Conservation (phyloP, 2,329 filamentous ascomycete species). For the Aspergillus flavus region DNA sequence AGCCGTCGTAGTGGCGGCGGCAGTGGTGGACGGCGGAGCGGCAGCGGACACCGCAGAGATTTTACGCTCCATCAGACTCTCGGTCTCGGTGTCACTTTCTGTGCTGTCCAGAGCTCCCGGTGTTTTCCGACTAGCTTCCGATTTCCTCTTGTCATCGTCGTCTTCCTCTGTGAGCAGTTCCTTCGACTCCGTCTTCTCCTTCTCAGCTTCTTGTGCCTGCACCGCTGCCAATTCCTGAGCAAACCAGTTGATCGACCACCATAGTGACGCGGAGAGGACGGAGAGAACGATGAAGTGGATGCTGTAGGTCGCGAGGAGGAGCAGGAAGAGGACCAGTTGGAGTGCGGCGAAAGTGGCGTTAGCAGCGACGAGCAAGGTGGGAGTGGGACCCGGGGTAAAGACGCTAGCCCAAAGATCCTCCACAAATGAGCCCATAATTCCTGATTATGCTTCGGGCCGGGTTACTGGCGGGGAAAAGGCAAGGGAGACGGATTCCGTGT, state of each 20-base stretch:
- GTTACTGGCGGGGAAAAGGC: slow-evolving; percentile 7
- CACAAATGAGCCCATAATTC: slow-evolving; percentile 57
- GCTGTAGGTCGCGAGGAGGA: slow-evolving; percentile 81
- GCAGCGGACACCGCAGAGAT: slow-evolving; percentile 15
- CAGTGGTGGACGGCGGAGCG: slow-evolving; percentile 19
- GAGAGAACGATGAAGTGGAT: slow-evolving; percentile 87
- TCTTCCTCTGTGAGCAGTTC: slow-evolving; percentile 30
- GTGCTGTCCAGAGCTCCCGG: slow-evolving; percentile 38
- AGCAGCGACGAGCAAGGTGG: slow-evolving; percentile 83
- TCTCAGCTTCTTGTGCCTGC: slow-evolving; percentile 50
- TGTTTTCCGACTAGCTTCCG: slow-evolving; percentile 27
- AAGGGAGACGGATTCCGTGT: slow-evolving; percentile 2
- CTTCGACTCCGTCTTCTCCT: slow-evolving; percentile 46
- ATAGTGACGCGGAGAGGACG: slow-evolving; percentile 75
- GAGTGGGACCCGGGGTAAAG: slow-evolving; percentile 89
- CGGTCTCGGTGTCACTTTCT: slow-evolving; percentile 51
- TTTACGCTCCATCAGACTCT: slow-evolving; percentile 29
- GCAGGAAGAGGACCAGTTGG: slow-evolving; percentile 73
- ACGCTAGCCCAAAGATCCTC: slow-evolving; percentile 85
- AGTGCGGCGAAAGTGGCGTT: slow-evolving; percentile 87
- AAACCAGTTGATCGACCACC: slow-evolving; percentile 98
- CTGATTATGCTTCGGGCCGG: slow-evolving; percentile 7
- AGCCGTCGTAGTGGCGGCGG: slow-evolving; percentile 23
- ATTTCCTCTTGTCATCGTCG: not conserved
- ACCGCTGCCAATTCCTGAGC: slow-evolving; percentile 64